These are phyloP conservation scores for Vigna angularis DNA, from an alignment of 306 rosid species.

Conservation along the genomic window DNA sequence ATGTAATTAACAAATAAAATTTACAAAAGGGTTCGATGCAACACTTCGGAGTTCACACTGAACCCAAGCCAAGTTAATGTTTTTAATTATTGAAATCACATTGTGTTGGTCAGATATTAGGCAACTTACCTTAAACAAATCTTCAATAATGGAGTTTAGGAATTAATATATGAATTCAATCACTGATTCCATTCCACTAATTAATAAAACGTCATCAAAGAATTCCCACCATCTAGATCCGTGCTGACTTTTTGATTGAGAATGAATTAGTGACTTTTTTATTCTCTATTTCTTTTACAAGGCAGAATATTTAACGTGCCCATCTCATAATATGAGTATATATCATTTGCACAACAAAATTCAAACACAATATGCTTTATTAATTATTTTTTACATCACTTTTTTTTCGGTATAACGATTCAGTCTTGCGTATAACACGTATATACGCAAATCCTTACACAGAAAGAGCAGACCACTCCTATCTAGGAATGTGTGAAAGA, in stretches of 20 bases:
- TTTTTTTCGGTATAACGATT: neutral
- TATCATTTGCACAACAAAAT: constrained; percentile 8
- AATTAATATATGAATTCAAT: neutral
- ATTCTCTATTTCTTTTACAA: neutral
- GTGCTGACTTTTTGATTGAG: constrained; percentile 23
- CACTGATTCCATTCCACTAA: constrained; percentile 30
- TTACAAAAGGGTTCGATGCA: constrained; percentile 9
- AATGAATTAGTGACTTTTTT: neutral
- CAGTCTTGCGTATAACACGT: constrained; percentile 25
- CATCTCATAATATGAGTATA: neutral
- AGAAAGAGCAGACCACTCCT: constrained; percentile 20
- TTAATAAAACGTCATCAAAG: constrained; percentile 20
- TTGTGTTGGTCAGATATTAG: constrained; percentile 7
- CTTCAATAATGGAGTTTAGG: constrained; percentile 33
- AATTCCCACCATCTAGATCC: constrained; percentile 34
- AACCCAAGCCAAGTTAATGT: constrained; percentile 8
- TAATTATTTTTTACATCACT: neutral
- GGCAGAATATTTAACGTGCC: constrained; percentile 38
- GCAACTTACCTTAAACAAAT: constrained; percentile 25
- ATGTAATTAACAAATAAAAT: neutral
- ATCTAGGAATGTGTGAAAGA: constrained; percentile 27
- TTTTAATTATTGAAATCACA: neutral
- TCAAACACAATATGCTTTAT: constrained; percentile 2
- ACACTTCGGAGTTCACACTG: constrained; percentile 16
- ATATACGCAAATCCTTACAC: neutral